These are phyloP conservation scores for Chenopodium berlandieri DNA, from an alignment of 148 eudicot genomes.

Conservation along the genomic window DNA sequence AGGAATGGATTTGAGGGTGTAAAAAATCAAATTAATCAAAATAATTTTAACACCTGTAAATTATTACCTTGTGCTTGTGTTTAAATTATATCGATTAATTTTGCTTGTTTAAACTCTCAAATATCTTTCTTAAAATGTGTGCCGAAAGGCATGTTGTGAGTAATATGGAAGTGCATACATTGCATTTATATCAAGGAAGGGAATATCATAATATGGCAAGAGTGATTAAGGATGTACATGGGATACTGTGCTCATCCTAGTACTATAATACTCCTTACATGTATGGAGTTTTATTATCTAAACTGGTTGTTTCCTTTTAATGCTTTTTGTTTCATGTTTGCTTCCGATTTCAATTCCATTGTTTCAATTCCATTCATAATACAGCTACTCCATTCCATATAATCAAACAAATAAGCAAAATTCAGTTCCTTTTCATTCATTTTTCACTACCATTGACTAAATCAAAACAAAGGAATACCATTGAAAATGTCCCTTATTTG, in stretches of 20 bases:
- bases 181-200: not conserved
- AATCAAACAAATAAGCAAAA: not conserved
- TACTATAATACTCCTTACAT: not conserved
- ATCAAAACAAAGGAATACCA: too few species aligned
- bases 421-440: not conserved
- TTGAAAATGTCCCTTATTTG: too few species aligned
- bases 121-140: too few species aligned
- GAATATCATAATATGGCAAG: not conserved
- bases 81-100: too few species aligned
- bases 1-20: too few species aligned
- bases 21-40: too few species aligned
- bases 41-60: too few species aligned
- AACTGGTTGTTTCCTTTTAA: not conserved
- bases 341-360: not conserved
- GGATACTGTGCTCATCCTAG: not conserved
- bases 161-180: not conserved
- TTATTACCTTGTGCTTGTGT: too few species aligned
- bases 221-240: not conserved
- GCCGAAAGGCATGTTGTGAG: too few species aligned
- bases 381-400: not conserved
- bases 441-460: not conserved
- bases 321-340: not conserved
- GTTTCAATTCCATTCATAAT: not conserved
- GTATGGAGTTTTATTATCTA: too few species aligned
- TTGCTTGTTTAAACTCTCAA: too few species aligned